Evolutionary conservation across 805 yeast species (phyloP).

Genomic region (Tetrapisispora namnaoensis): DNA sequence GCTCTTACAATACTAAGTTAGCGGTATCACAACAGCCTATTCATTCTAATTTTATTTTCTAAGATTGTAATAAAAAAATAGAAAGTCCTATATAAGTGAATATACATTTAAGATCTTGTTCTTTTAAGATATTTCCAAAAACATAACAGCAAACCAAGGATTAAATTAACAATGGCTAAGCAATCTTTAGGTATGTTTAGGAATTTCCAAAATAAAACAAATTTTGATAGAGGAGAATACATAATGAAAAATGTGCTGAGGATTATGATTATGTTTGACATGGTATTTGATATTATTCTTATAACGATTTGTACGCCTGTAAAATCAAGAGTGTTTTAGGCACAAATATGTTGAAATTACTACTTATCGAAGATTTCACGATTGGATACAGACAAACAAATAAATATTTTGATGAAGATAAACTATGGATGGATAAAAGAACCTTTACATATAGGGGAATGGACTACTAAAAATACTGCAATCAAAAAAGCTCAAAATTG

Average conservation of each 20-base stretch:
- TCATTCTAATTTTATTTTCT: not conserved
- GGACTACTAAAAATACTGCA: too few species aligned
- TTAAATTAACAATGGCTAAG: slow-evolving; percentile 33
- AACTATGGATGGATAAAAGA: not conserved
- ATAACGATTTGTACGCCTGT: not conserved
- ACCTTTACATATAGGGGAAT: too few species aligned
- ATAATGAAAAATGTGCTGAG: not conserved
- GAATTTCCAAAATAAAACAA: not conserved
- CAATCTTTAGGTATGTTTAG: slow-evolving; percentile 39
- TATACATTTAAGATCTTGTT: not conserved
- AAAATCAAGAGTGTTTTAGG: too few species aligned
- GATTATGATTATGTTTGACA: not conserved
- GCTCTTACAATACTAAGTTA: not conserved
- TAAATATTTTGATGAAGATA: not conserved
- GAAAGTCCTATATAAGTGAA: not conserved
- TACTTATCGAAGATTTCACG: too few species aligned
- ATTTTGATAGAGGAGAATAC: not conserved
- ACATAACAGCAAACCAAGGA: slow-evolving; percentile 10
- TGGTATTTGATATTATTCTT: not conserved
- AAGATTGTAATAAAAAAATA: not conserved
- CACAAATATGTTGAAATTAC: too few species aligned
- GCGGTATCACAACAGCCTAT: not conserved
- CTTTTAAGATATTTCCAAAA: not conserved
- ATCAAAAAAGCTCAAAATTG: too few species aligned
- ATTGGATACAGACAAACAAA: too few species aligned